phyloP scores from a whole-genome alignment of 2,329 filamentous ascomycete genomes.

The Penicillium sp. region DNA sequence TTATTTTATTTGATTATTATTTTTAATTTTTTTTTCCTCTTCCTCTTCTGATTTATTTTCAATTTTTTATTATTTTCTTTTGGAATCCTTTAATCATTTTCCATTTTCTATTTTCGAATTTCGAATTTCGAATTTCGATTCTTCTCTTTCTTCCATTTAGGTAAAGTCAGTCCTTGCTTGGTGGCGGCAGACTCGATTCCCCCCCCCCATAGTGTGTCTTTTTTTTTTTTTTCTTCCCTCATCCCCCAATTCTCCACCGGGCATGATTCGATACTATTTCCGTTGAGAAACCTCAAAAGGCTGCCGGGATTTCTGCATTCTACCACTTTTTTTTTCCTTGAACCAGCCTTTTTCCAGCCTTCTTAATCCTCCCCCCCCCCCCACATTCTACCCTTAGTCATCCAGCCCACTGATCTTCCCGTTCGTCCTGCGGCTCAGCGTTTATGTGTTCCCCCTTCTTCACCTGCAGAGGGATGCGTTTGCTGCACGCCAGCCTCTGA shows the following conservation, averaged over 20 bases:
- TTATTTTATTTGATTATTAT: conserved; percentile 15
- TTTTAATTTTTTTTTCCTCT: neutral
- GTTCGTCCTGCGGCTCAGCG: conserved; percentile 28
- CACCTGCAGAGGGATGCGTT: conserved; percentile 27
- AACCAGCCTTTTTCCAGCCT: conserved; percentile 7
- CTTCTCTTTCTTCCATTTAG: neutral
- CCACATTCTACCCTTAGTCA: conserved; percentile 23
- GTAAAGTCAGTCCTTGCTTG: conserved; percentile 16
- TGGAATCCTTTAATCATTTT: too few relatives aligned
- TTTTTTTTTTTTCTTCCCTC: too few relatives aligned
- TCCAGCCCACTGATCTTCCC: conserved; percentile 24
- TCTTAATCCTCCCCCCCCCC: conserved; percentile 4
- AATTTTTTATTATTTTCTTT: too few relatives aligned
- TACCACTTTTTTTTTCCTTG: neutral
- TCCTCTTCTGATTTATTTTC: neutral
- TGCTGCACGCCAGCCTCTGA: conserved; percentile 26
- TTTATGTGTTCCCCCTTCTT: conserved; percentile 17
- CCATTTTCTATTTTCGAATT: too few relatives aligned
- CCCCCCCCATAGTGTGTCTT: conserved; percentile 17
- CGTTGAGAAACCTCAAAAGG: conserved; percentile 31
- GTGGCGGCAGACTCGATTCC: conserved; percentile 21
- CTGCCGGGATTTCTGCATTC: conserved; percentile 9
- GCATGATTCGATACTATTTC: conserved; percentile 18
- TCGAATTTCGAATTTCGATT: too few relatives aligned
- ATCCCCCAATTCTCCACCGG: conserved; percentile 11